A percentile compares a stretch with the other conserved stretches of the same genome.
Conservation (phyloP, 108 stramenopile species). For the Nitzschia inconspicua region DNA sequence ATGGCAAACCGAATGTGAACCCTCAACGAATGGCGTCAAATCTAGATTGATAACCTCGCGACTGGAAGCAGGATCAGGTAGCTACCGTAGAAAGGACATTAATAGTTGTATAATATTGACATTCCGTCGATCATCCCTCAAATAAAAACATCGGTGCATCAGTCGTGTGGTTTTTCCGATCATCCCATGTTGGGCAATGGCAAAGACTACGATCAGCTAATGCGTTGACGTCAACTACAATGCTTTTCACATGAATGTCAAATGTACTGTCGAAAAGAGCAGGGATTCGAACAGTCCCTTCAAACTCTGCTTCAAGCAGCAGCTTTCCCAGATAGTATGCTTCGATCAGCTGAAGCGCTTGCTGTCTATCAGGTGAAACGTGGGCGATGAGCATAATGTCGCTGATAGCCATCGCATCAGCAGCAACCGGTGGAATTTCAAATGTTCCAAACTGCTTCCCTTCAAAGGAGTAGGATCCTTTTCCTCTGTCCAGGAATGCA, state of each 20-base stretch:
- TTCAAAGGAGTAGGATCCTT: constrained; percentile 67
- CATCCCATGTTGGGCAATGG: constrained; percentile 69
- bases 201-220: constrained; percentile 69
- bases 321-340: constrained; percentile 75
- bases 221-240: constrained; percentile 61
- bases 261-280: constrained; percentile 49
- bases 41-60: no score
- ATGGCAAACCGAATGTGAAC: no score
- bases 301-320: constrained; percentile 38
- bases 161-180: constrained; percentile 8
- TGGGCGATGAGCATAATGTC: constrained; percentile 75
- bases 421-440: constrained; percentile 56
- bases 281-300: constrained; percentile 49
- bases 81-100: no score
- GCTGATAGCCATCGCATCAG: constrained; percentile 62
- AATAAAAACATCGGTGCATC: no score
- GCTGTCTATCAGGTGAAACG: constrained; percentile 68
- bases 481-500: constrained; percentile 56
- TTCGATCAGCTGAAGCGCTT: constrained; percentile 58
- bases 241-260: constrained; percentile 43
- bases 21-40: no score
- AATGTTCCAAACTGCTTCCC: constrained; percentile 69
- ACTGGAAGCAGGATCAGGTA: no score
- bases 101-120: no score
- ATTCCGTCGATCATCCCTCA: no score